Percentiles rank a stretch among this genome's conserved stretches.
phyloP scores from a whole-genome alignment of 2,329 filamentous ascomycete genomes.

The Neofusicoccum sp. region DNA sequence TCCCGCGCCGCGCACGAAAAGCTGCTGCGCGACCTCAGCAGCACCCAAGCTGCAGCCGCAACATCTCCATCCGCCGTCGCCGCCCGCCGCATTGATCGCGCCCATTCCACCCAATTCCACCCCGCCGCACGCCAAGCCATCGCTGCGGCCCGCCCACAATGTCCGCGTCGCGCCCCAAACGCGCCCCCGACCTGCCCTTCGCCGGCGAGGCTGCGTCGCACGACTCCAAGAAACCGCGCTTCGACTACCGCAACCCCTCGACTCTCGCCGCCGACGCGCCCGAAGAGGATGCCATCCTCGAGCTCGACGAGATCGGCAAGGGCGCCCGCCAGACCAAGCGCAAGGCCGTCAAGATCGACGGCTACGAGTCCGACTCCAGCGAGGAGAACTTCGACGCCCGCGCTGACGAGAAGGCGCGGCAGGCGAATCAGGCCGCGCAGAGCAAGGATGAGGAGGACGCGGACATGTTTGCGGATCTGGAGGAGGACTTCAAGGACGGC shows the following conservation, averaged over 20 bases:
- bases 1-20: slow-evolving; percentile 10
- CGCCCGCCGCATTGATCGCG: background rate
- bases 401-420: slow-evolving; percentile 62
- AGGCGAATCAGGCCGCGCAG: slow-evolving; percentile 46
- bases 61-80: background rate
- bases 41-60: background rate
- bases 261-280: slow-evolving; percentile 81
- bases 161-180: slow-evolving; percentile 73
- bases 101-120: background rate
- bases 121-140: background rate
- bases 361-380: slow-evolving; percentile 91
- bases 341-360: slow-evolving; percentile 93
- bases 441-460: slow-evolving; percentile 64
- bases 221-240: slow-evolving; percentile 74
- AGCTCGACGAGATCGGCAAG: slow-evolving; percentile 88
- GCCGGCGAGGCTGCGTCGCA: slow-evolving; percentile 53
- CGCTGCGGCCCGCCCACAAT: background rate
- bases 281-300: slow-evolving; percentile 75
- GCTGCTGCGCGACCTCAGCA: slow-evolving; percentile 14
- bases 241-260: slow-evolving; percentile 93
- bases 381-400: slow-evolving; percentile 86
- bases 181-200: slow-evolving; percentile 57
- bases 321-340: slow-evolving; percentile 73
- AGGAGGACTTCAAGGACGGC: slow-evolving; percentile 60
- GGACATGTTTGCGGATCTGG: slow-evolving; percentile 82